Conservation (phyloP, 768 basidiomycete species). For the Favolaschia claudopus region DNA sequence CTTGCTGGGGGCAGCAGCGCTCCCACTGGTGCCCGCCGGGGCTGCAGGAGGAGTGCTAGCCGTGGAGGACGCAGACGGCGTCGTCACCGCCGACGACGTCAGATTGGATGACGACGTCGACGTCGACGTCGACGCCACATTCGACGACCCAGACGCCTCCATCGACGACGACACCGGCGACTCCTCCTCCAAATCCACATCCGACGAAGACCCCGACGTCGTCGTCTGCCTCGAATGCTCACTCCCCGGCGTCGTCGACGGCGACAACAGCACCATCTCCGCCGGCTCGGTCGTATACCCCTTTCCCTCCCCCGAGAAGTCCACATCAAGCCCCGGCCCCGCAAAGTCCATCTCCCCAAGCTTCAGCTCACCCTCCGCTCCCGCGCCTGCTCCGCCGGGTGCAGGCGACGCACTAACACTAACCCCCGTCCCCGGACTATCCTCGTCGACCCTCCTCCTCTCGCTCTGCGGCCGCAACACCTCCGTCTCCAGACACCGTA, state of each 20-base stretch:
- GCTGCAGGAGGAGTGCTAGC: too few species aligned
- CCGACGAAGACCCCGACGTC: slow-evolving; percentile 53
- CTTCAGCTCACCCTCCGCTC: slow-evolving; percentile 49
- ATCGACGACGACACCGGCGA: slow-evolving; percentile 34
- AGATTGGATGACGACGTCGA: background rate
- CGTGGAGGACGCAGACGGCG: slow-evolving; percentile 21
- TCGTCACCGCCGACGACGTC: slow-evolving; percentile 2
- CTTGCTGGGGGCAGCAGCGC: slow-evolving; percentile 13
- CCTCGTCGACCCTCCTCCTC: slow-evolving; percentile 66
- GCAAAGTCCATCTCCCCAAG: slow-evolving; percentile 70
- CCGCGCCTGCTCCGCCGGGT: slow-evolving; percentile 38
- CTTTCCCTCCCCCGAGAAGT: slow-evolving; percentile 27
- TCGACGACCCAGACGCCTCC: too few species aligned
- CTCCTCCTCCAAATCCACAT: slow-evolving; percentile 48
- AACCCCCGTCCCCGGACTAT: slow-evolving; percentile 44
- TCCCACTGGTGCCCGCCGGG: background rate
- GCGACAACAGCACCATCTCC: slow-evolving; percentile 41
- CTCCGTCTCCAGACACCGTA: slow-evolving; percentile 88
- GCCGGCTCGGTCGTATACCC: slow-evolving; percentile 52
- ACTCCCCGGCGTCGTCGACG: slow-evolving; percentile 11
- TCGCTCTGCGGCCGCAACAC: slow-evolving; percentile 77
- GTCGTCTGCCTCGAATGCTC: slow-evolving; percentile 34
- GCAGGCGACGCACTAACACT: slow-evolving; percentile 63
- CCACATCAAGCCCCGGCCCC: slow-evolving; percentile 51
- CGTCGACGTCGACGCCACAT: slow-evolving; percentile 10